Base-by-base conservation (phyloP, 495 filamentous ascomycete species). In the Hypomontagnella submonticulosa region DNA sequence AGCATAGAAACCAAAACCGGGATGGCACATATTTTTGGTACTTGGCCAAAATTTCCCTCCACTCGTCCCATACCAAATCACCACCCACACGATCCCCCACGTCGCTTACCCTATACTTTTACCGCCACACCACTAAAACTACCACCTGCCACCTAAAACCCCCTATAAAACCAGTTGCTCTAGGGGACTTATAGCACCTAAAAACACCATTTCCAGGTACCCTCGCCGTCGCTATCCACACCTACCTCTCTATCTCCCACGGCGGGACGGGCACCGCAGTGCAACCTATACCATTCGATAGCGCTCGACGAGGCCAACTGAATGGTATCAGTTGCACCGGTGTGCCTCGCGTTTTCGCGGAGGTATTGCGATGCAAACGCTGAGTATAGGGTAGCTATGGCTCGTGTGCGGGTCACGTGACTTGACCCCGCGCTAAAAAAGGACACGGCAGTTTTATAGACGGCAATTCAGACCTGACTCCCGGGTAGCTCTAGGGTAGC, bases 331-430 rank as follows among this genome's bases (percentile, higher is more conserved):
- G 23, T 9, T 3, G 19, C 23, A 9, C 9, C 4, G 4, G 3
- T 6, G 44, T 30, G 5, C 23, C 2, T 27, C 23, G 3, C 6
- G 6, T 27, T 27, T 27, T 27, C 3, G 23, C 6, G 23, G 2
- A 3, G 2, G 2, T 27, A 27, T 27, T 2, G 23, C 23, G 23
- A 27, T 27, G 23, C 23, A 6, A 27, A 27, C 3, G 23, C 6
- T 2, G 23, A 2, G 6, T 27, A 27, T 27, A 27, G 23, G 23
- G 23, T 27, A 2, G 23, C 23, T 27, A 6, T 27, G 3, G 23
- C 23, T n/a, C n/a, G n/a, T n/a, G n/a, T n/a, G 6, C 3, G 23
- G 23, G 43, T 30, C 44, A 48, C 44, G 44, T 48, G 44, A n/a
- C n/a, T n/a, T n/a, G n/a, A n/a, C n/a, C n/a, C n/a, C n/a, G n/a